Base-by-base conservation (phyloP, 1,284 basidiomycete genomes). In the Cryptococcus deneoformans region DNA sequence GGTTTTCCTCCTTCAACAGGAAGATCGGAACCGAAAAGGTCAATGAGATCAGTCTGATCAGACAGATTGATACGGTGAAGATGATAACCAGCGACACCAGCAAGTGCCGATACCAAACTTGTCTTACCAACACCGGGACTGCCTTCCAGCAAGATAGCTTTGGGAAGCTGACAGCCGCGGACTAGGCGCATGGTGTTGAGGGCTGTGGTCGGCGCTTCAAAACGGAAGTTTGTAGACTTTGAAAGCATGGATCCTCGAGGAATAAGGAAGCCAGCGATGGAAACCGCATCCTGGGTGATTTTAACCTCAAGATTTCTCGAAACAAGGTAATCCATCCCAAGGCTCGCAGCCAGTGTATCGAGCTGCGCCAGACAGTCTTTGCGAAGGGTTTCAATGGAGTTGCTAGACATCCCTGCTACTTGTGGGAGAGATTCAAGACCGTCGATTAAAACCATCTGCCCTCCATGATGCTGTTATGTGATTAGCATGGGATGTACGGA, bases 51-150 rank as follows among this genome's bases (percentile, higher is more conserved):
- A 0, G 96, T 99, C 78, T 99, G 96, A 70, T 99, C 96, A 5
- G 97, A 99, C 40, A 99, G 79, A 78, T 99, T 99, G 83, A 99
- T 96, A n/a, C 97, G 87, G 71, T 87, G 91, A 12, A 99, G 82
- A 36, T 83, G 78, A 69, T 92, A 86, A 11, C 92, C 90, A 20
- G 88, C 82, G 7, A 89, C 80, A 58, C 86, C 86, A 16, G 94
- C 92, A 2, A 99, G 81, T 4, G 96, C 94, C 12, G 87, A 84
- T 56, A 99, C 82, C 5, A 99, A 82, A 72, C 91, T 96, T 0
- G 97, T 99, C 80, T 99, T 99, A 5, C 97, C 96, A n/a, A 99
- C 96, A 3, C 96, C 96, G 5, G 97, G 97, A 73, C 92, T 97
- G 2, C 96, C 96, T 75, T 99, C 96, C 3, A 99, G 83, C 36